Evolutionary conservation across 2,329 filamentous ascomycete species (phyloP).

Genomic region (Stachybotrys echinatus): DNA sequence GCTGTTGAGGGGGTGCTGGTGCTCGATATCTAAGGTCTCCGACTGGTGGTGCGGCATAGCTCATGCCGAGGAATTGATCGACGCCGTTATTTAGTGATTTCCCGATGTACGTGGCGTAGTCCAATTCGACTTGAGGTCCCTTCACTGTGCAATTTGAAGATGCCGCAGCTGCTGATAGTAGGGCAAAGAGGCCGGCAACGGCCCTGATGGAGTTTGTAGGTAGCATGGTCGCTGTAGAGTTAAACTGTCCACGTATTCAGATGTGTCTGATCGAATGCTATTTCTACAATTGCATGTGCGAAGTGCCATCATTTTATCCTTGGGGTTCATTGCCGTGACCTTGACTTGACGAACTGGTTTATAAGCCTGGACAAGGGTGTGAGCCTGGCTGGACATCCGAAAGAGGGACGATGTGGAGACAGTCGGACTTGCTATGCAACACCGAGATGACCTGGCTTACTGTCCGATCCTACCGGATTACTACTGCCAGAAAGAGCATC

Average conservation of each 20-base stretch:
- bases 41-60: constrained; percentile 45
- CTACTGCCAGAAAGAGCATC: constrained; percentile 23
- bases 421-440: constrained; percentile 1
- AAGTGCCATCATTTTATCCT: too few species aligned
- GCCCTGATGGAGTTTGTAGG: constrained; percentile 1
- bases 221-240: background rate
- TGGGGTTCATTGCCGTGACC: background rate
- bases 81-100: constrained; percentile 28
- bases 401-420: background rate
- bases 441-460: constrained; percentile 1
- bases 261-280: too few species aligned
- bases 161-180: background rate
- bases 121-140: background rate
- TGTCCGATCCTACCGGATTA: too few species aligned
- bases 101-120: constrained; percentile 2
- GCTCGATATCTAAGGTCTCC: constrained; percentile 44
- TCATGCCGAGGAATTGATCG: constrained; percentile 48
- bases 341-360: background rate
- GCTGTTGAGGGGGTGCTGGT: background rate
- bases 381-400: background rate
- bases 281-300: too few species aligned
- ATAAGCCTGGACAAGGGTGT: background rate
- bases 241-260: background rate
- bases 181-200: constrained; percentile 1
- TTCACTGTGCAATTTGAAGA: constrained; percentile 1